Evolutionary conservation across 345 rosid species (phyloP).

Genomic region (Dovyalis caffra): DNA sequence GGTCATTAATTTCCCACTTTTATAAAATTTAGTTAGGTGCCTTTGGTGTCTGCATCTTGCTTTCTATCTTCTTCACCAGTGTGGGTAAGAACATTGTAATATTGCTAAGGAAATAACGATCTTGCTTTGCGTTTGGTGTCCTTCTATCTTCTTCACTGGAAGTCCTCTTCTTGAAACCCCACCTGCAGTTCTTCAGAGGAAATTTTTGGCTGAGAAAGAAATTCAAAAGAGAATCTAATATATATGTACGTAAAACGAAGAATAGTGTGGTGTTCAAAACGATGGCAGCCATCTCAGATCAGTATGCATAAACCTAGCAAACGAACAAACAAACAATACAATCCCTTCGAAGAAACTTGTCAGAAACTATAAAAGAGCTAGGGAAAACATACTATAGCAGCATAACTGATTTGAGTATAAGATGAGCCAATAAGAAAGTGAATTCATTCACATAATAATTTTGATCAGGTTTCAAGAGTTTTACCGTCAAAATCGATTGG

Average conservation of each 20-base stretch:
- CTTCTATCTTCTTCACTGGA: constrained; percentile 25
- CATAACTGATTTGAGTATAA: too few relatives aligned
- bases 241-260: constrained; percentile 25
- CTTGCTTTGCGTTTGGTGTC: constrained; percentile 81
- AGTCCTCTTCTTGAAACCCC: constrained; percentile 31
- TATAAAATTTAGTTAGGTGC: too few relatives aligned
- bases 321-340: constrained; percentile 42
- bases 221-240: constrained; percentile 27
- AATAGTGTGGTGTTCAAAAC: constrained; percentile 12
- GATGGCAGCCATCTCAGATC: constrained; percentile 32
- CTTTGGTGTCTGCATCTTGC: too few relatives aligned
- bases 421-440: too few relatives aligned
- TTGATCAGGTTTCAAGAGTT: too few relatives aligned
- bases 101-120: constrained; percentile 1
- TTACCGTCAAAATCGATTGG: too few relatives aligned
- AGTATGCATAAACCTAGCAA: constrained; percentile 38
- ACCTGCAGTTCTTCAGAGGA: constrained; percentile 47
- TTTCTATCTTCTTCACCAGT: too few relatives aligned
- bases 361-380: too few relatives aligned
- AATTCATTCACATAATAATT: too few relatives aligned
- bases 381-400: too few relatives aligned
- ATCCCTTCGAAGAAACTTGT: constrained; percentile 90
- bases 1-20: too few relatives aligned
- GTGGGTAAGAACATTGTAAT: neutral
- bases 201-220: constrained; percentile 35